Evolutionary conservation across 2,329 filamentous ascomycete species (phyloP), one percentile per base, ranked within the genome.

Genomic region (Ceratocystis harringtonii): DNA sequence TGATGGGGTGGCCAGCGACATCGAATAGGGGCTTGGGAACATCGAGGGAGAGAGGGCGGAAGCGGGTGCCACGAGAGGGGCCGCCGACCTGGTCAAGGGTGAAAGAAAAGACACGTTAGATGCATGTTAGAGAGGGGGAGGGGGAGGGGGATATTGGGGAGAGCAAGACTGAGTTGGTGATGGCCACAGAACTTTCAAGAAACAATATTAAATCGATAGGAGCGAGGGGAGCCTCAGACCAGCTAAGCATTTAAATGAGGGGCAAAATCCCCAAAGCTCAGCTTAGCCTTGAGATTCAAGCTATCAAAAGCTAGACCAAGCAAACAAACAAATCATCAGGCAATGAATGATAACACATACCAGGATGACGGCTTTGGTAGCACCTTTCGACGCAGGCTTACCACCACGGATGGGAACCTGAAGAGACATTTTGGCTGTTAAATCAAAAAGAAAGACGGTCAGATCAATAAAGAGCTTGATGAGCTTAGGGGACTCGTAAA

Each of bases 21-120:
- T 96, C 92, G 80, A 99, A 97, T 71, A 99, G 89, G 69, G 94
- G 94, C 90, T 97, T 97, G 71, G 94, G 94, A 66, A 96, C 82
- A 78, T 99, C 94, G 72, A 97, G 88, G 65, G 91, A 96, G 70
- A 99, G 82, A 71, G 94, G 94, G 71, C 94, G 85, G 79, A 97
- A 97, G 70, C 94, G 85, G 69, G 94, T 99, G 75, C 94, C 94
- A 81, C 94, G 85, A 67, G 92, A 96, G 65, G 94, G 92, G 68
- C 94, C 92, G 70, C 92, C 92, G 73, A 97, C 92, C 92, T 96
- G 68, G 22, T 19, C 36, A 50, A 48, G 36, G 36, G 36, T 41
- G 36, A 36, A 61, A 61, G 55, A 60, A 28, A 28, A 65, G 62
- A 68, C 68, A 60, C 69, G 70, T 76, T 70, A 75, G 74, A 69